Base-by-base conservation (phyloP, 805 yeast genomes). In the Yarrowia osloensis region DNA sequence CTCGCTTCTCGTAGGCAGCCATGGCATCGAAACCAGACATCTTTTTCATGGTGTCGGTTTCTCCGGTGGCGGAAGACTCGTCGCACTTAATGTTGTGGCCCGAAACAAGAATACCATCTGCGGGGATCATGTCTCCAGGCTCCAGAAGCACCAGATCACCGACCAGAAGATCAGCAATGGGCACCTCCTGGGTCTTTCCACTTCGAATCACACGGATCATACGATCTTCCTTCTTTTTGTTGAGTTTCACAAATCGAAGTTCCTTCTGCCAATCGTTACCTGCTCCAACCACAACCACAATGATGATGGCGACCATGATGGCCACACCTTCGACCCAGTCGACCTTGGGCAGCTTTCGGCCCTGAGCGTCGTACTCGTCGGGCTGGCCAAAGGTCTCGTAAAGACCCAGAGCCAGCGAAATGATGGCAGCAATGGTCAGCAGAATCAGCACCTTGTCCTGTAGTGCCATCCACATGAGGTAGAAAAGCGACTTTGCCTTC, bases 241-340 rank as follows among this genome's bases (percentile, higher is more conserved):
- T 93, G 70, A 95, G 83, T 71, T 87, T 88, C 62, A 90, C 89
- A 77, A 95, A 95, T 76, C 95, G 99, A 17, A 91, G 80, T 76
- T 95, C 99, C 76, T 96, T 96, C 75, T 95, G 97, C 80, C 89
- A 95, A 78, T 95, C 99, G 77, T 95, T 95, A n/a, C 85, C 88
- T 1, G 97, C 95, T 61, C 98, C 97, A 15, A 96, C 99, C 2
- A 91, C 70, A 4, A 94, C 97, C 37, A 95, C 98, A 68, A 95
- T 94, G 4, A 86, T 73, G 26, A 95, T 90, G 22, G 99, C 99
- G 4, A 89, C 89, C 71, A 95, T 85, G 74, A 95, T 95, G 46
- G 99, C 99, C 42, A 93, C 97, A 72, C 99, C 99, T 80, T 95
- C 99, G 57, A 96, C 97, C 98, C 98, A 95, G 73, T 94, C 97